These are phyloP conservation scores for Eucalyptus pauciflora DNA, from an alignment of 345 rosid species.

Conservation along the genomic window DNA sequence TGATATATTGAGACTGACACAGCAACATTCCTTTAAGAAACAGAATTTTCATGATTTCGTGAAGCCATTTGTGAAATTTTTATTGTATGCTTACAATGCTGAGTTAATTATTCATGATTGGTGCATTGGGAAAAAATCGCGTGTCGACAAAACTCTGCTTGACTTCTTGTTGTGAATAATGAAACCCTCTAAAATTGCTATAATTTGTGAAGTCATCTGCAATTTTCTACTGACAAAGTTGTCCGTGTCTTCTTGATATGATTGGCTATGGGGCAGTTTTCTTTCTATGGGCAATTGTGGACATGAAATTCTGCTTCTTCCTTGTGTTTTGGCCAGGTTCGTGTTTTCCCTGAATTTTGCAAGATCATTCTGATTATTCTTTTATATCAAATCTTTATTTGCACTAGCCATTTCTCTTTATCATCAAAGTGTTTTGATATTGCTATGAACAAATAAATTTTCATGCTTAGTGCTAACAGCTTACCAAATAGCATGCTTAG, in stretches of 20 bases:
- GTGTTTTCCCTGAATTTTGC: not conserved
- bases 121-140: not conserved
- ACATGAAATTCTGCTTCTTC: conserved; percentile 16
- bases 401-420: not conserved
- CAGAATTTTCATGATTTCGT: not conserved
- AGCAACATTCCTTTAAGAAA: not conserved
- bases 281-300: conserved; percentile 17
- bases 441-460: not conserved
- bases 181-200: not conserved
- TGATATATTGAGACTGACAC: not conserved
- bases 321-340: conserved; percentile 15
- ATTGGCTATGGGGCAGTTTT: conserved; percentile 7
- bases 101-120: not conserved
- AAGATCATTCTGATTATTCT: not conserved
- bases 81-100: not conserved
- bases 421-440: not conserved
- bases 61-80: not conserved
- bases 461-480: not conserved
- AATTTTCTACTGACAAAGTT: not conserved
- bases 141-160: not conserved
- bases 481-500: not conserved
- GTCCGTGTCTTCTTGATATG: not conserved
- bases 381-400: not conserved
- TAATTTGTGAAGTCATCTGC: not conserved
- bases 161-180: not conserved